Conservation (phyloP, 495 filamentous ascomycete genomes). For the Bacidia gigantensis region DNA sequence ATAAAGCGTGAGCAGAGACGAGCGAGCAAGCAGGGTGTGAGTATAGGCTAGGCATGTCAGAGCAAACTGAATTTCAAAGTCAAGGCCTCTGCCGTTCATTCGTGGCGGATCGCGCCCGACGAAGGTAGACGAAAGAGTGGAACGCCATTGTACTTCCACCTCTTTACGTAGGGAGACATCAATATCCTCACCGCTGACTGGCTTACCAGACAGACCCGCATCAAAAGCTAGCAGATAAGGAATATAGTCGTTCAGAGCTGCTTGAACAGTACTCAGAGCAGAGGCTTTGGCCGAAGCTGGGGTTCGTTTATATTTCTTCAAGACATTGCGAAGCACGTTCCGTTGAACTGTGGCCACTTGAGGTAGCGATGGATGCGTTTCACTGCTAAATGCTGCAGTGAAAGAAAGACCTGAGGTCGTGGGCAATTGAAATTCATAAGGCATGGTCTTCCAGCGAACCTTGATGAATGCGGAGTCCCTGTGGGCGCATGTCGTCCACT, state of each 20-base stretch:
- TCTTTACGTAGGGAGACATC: constrained; percentile 48
- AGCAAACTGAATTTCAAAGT: constrained; percentile 70
- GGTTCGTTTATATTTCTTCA: constrained; percentile 74
- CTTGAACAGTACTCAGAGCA: constrained; percentile 52
- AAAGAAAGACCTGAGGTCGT: constrained; percentile 77
- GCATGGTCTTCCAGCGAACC: constrained; percentile 47
- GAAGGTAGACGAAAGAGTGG: constrained; percentile 49
- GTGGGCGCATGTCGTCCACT: background rate
- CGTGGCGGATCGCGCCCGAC: constrained; percentile 47
- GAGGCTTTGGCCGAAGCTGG: constrained; percentile 48
- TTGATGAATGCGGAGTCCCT: background rate
- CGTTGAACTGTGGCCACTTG: constrained; percentile 63
- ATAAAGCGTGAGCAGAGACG: constrained; percentile 39
- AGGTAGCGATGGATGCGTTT: constrained; percentile 72
- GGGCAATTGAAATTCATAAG: constrained; percentile 68
- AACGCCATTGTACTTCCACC: constrained; percentile 65
- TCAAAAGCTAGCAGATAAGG: constrained; percentile 67
- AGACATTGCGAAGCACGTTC: constrained; percentile 56
- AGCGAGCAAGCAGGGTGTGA: constrained; percentile 54
- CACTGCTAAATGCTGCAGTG: constrained; percentile 45
- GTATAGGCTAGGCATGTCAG: constrained; percentile 64
- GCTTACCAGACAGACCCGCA: constrained; percentile 42
- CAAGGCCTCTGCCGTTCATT: constrained; percentile 54
- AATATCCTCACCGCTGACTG: constrained; percentile 42
- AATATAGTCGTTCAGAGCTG: constrained; percentile 57